Base-by-base conservation (phyloP, 2,329 filamentous ascomycete genomes). In the Elsinoe arachidis region DNA sequence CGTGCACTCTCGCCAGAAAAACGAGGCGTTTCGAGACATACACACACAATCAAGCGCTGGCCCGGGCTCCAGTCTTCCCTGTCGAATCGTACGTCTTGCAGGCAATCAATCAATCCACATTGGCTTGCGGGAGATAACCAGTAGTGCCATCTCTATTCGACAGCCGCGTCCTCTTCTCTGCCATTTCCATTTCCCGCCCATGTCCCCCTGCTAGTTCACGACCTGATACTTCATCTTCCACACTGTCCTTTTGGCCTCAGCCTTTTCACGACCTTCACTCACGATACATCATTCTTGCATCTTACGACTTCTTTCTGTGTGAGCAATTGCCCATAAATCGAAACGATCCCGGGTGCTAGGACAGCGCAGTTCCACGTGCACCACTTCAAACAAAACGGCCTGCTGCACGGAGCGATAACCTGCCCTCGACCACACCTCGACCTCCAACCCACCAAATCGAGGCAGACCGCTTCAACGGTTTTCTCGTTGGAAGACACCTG, bases 401-500 rank as follows among this genome's bases (percentile, higher is more conserved):
- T 46, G 49, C 49, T 53, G 49, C 49, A 34, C 49, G 5, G 33
- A 39, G 49, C 49, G 17, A 53, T 53, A 53, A n/a, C 15, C 49
- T 53, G 49, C 49, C 26, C 26, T 38, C 49, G 33, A 53, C 33
- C 33, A 12, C 38, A 15, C 49, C 33, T 26, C 11, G 19, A 12
- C n/a, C 49, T 23, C 49, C n/a, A 33, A 37, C 34, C 26, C 49
- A 33, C 49, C 49, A 15, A 39, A 53, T 53, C 33, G 49, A 53
- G 49, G 33, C 49, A 46, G n/a, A 23, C 21, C 41, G 41, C 10
- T 46, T 19, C 33, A 53, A 53, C 49, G 49, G 37, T 37, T 51
- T 53, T 34, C 49, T 53, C 49, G 49, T 53, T 53, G 37, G n/a
- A 23, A 15, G 49, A 53, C 49, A 38, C 49, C 23, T 34, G 49